Conservation (phyloP, 108 stramenopile genomes). For the Nannochloropsis gaditana region DNA sequence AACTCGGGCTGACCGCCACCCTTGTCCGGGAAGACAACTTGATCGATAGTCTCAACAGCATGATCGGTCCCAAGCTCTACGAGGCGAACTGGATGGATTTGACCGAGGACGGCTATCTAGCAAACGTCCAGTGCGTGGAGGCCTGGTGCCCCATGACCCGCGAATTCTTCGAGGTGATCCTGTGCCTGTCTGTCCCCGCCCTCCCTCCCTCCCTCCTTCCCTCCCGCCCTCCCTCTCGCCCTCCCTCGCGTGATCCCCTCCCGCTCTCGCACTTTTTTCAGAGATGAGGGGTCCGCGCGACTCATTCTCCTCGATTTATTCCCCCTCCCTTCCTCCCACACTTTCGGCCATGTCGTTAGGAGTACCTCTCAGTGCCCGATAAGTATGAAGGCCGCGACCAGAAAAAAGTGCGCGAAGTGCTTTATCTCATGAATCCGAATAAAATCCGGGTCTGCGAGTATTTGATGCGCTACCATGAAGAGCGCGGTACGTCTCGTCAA, state of each 20-base stretch:
- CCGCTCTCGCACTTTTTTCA: neutral
- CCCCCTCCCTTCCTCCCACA: neutral
- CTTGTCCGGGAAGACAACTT: slow-evolving; percentile 96
- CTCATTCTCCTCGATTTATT: neutral
- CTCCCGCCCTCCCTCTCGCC: neutral
- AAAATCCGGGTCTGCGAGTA: slow-evolving; percentile 86
- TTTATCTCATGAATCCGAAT: slow-evolving; percentile 96
- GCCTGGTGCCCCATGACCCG: slow-evolving; percentile 98
- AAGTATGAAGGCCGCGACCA: slow-evolving; percentile 23
- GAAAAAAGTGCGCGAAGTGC: slow-evolving; percentile 64
- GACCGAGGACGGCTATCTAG: slow-evolving; percentile 87
- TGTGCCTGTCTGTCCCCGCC: neutral
- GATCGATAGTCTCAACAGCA: slow-evolving; percentile 90
- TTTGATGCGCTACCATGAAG: slow-evolving; percentile 84
- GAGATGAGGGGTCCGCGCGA: neutral
- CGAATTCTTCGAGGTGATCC: slow-evolving; percentile 67
- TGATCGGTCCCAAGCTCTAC: slow-evolving; percentile 99
- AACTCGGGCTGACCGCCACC: slow-evolving; percentile 95
- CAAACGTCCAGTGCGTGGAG: slow-evolving; percentile 95
- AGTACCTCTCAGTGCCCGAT: slow-evolving; percentile 65
- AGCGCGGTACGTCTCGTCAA: slow-evolving; percentile 52
- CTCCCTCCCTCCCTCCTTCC: neutral
- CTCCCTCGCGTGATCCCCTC: neutral
- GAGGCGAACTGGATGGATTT: slow-evolving; percentile 99
- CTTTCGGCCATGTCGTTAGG: slow-evolving; percentile 41